phyloP scores from a whole-genome alignment of 129 eudicot species.

The Gnaphalium uliginosum region DNA sequence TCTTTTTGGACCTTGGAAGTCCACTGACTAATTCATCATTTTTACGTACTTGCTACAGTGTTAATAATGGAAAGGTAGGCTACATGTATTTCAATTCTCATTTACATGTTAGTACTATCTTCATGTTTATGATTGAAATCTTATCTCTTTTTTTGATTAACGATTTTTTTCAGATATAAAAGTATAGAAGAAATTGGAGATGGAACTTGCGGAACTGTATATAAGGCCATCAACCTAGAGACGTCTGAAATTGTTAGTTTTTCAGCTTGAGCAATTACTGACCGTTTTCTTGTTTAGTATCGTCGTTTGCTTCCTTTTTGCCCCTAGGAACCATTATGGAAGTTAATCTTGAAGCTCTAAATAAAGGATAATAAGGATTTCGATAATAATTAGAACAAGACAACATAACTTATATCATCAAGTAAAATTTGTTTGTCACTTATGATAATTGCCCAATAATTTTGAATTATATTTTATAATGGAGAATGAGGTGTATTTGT shows the following conservation, averaged over 20 bases:
- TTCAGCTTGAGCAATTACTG: constrained; percentile 19
- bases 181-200: constrained; percentile 89
- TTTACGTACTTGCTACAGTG: constrained; percentile 27
- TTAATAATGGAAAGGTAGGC: constrained; percentile 73
- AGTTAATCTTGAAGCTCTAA: too few species aligned
- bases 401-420: too few species aligned
- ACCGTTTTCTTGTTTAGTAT: neutral
- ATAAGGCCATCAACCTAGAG: constrained; percentile 73
- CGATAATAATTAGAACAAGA: too few species aligned
- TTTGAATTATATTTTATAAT: neutral
- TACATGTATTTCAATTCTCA: neutral
- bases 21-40: constrained; percentile 48
- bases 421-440: neutral
- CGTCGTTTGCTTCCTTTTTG: neutral
- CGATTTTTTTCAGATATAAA: constrained; percentile 57
- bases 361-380: too few species aligned
- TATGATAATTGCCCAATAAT: neutral
- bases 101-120: neutral
- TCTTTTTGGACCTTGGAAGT: constrained; percentile 68
- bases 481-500: constrained; percentile 19
- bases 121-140: neutral
- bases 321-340: neutral
- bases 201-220: constrained; percentile 97
- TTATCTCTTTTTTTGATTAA: constrained; percentile 19
- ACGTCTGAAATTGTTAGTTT: constrained; percentile 77